Base-by-base conservation (phyloP, 768 basidiomycete genomes). In the Macrolepiota dolichaula region DNA sequence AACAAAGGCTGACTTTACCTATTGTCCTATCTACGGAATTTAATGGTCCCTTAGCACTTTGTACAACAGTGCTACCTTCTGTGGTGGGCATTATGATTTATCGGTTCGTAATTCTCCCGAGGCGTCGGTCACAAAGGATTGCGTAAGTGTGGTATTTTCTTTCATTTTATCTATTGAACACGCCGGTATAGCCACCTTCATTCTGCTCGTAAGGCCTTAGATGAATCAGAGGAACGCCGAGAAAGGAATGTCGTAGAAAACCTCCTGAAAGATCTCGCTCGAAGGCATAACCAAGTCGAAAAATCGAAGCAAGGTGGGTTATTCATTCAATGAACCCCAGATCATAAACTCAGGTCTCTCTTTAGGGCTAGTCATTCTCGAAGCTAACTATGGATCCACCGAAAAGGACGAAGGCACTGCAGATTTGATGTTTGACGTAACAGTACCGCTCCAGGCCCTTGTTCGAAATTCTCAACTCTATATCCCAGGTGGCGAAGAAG, bases 381-480 rank as follows among this genome's bases (percentile, higher is more conserved):
- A 88, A 62, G 94, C 92, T 22, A 79, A 74, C 9, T 95, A 94
- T 72, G 89, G 89, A 17, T 79, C 84, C 50, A 73, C 77, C 27
- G 79, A 81, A 67, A 72, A 72, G 57, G 80, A 79, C 55, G 78
- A 78, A 55, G 82, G 78, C 57, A 76, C 78, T 9, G 76, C 81
- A 61, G 84, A 83, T 55, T 77, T 91, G 32, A 75, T 80, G 47
- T 76, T 92, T 50, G 88, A 95, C 70, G 92, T 96, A 42, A 92
- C 89, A 3, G 77, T 91, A 46, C 85, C 94, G 5, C 70, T 96
- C 54, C 94, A 95, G 75, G 86, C 90, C 19, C 77, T 95, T 22
- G 91, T 96, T 53, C 81, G 84, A 66, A 82, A 87, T 64, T 88
- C 89, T 40, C 91, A 92, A 69, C 69, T 97, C 54, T 83, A 86